Evolutionary conservation across 352 stramenopile species (phyloP).

Genomic region (Pythium pyrilobum): DNA sequence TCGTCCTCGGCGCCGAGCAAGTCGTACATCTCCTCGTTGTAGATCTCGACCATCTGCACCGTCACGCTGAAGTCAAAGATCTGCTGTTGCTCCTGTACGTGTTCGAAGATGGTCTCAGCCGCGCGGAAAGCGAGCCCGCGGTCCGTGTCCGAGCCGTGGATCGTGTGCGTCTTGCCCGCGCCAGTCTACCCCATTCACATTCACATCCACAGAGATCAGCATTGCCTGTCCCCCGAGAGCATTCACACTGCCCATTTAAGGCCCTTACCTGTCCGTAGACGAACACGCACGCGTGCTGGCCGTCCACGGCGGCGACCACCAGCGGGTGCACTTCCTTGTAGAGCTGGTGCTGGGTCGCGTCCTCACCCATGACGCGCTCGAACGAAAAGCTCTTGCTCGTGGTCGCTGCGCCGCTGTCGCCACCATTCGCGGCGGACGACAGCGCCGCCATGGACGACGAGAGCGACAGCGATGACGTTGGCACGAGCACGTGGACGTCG

Average conservation of each 20-base stretch:
- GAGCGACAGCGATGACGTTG: slow-evolving; percentile 2
- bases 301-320: slow-evolving; percentile 84
- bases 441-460: slow-evolving; percentile 1
- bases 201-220: too few species aligned
- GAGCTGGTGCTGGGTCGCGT: slow-evolving; percentile 61
- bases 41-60: slow-evolving; percentile 77
- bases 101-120: slow-evolving; percentile 37
- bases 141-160: slow-evolving; percentile 23
- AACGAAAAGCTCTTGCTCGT: slow-evolving; percentile 70
- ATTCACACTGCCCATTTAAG: too few species aligned
- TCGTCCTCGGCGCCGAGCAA: slow-evolving; percentile 27
- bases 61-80: slow-evolving; percentile 43
- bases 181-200: slow-evolving; percentile 21
- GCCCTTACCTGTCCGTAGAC: slow-evolving; percentile 81
- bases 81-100: slow-evolving; percentile 31
- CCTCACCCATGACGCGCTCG: slow-evolving; percentile 77
- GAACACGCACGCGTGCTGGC: slow-evolving; percentile 93
- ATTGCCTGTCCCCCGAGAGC: too few species aligned
- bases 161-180: slow-evolving; percentile 35
- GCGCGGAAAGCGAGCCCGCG: slow-evolving; percentile 41
- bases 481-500: slow-evolving; percentile 19
- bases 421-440: neutral
- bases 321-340: slow-evolving; percentile 92
- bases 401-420: slow-evolving; percentile 11
- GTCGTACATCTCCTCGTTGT: slow-evolving; percentile 86